A percentile compares a stretch with the other conserved stretches of the same genome.
Conservation (phyloP, 768 basidiomycete genomes). For the Harrya chromipes region DNA sequence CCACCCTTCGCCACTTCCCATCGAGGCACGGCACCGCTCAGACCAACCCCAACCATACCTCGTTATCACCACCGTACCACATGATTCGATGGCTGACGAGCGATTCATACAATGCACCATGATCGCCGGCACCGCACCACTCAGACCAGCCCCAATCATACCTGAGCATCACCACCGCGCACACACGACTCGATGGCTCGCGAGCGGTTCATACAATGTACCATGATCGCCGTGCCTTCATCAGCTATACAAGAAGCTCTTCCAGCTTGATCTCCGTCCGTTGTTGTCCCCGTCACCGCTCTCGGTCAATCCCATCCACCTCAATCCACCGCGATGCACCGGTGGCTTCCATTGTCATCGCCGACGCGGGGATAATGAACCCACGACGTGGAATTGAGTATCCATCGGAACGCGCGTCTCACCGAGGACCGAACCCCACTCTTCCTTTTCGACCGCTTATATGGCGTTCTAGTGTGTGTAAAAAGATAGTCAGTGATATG, state of each 20-base stretch:
- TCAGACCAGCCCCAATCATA: background rate
- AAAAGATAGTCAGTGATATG: constrained; percentile 8
- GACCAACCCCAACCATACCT: background rate
- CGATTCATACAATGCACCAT: constrained; percentile 1
- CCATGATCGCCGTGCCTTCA: constrained; percentile 13
- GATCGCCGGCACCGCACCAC: constrained; percentile 20
- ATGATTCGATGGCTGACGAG: background rate
- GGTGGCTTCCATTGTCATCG: constrained; percentile 3
- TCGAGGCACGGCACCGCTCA: constrained; percentile 13
- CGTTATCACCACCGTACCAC: background rate
- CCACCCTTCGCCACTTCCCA: background rate
- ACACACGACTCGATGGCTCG: background rate
- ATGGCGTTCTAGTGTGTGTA: background rate
- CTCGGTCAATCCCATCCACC: no score
- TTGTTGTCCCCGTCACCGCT: background rate
- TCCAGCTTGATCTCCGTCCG: no score
- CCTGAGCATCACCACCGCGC: background rate
- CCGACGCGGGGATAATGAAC: constrained; percentile 8
- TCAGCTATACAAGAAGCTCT: background rate
- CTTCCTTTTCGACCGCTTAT: constrained; percentile 3
- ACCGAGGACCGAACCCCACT: constrained; percentile 8
- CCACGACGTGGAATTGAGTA: constrained; percentile 4
- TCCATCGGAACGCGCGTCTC: constrained; percentile 11
- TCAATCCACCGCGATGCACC: background rate
- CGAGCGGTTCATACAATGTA: background rate